phyloP scores from a whole-genome alignment of 2,329 filamentous ascomycete species.

The Cryoendolithus antarcticus region DNA sequence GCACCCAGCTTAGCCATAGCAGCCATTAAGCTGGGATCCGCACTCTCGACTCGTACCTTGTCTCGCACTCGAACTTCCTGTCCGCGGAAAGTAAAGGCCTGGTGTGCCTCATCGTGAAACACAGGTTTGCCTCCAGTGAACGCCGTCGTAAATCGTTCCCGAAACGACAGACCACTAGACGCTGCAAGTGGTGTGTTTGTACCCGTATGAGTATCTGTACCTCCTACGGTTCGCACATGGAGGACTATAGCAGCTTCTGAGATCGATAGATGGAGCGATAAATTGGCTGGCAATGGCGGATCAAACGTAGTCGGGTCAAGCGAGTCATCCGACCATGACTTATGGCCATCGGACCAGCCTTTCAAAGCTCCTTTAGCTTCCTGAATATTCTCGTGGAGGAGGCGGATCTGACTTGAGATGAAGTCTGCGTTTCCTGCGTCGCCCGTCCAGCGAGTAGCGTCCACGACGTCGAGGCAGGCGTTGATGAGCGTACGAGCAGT shows the following conservation, averaged over 20 bases:
- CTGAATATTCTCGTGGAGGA: slow-evolving; percentile 48
- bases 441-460: slow-evolving; percentile 61
- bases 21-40: slow-evolving; percentile 75
- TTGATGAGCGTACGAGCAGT: slow-evolving; percentile 66
- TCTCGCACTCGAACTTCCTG: slow-evolving; percentile 75
- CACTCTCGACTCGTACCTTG: slow-evolving; percentile 78
- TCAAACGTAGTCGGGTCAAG: slow-evolving; percentile 43
- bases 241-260: slow-evolving; percentile 45
- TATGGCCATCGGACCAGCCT: slow-evolving; percentile 38
- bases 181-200: slow-evolving; percentile 28
- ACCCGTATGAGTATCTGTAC: slow-evolving; percentile 19
- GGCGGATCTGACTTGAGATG: slow-evolving; percentile 45
- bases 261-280: slow-evolving; percentile 56
- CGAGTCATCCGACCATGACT: slow-evolving; percentile 44
- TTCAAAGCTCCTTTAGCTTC: slow-evolving; percentile 48
- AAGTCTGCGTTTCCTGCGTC: slow-evolving; percentile 47
- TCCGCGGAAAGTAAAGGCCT: slow-evolving; percentile 56
- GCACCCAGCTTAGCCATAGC: slow-evolving; percentile 73
- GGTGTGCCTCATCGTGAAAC: slow-evolving; percentile 55
- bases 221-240: slow-evolving; percentile 58
- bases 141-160: slow-evolving; percentile 41
- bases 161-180: slow-evolving; percentile 43
- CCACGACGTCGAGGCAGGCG: slow-evolving; percentile 69
- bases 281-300: slow-evolving; percentile 48
- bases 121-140: slow-evolving; percentile 30